Conservation (phyloP, 2,329 filamentous ascomycete genomes). For the Ceratocystis lukuohia region DNA sequence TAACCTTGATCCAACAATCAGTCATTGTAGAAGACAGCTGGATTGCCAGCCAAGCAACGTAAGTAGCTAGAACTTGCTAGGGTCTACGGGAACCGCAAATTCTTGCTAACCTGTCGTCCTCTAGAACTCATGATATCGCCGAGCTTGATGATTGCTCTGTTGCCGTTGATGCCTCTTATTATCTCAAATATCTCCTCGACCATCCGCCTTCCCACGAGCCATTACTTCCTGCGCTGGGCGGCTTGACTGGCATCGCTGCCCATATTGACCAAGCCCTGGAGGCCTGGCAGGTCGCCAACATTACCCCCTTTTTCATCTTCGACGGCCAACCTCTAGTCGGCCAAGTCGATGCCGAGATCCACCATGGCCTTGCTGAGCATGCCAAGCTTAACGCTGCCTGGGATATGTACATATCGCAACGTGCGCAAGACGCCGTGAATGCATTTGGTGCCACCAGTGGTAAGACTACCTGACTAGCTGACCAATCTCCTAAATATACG, state of each 20-base stretch:
- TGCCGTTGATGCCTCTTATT: constrained; percentile 81
- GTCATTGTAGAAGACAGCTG: constrained; percentile 31
- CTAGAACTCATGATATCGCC: constrained; percentile 47
- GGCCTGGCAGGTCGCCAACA: constrained; percentile 52
- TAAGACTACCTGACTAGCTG: constrained; percentile 29
- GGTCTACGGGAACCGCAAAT: too few species aligned
- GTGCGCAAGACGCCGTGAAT: constrained; percentile 66
- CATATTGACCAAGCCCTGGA: constrained; percentile 68
- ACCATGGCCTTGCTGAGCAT: constrained; percentile 51
- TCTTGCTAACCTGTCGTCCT: not conserved
- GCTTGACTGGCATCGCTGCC: constrained; percentile 63
- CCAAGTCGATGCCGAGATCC: constrained; percentile 55
- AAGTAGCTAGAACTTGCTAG: constrained; percentile 19
- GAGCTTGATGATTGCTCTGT: constrained; percentile 62
- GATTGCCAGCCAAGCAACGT: constrained; percentile 30
- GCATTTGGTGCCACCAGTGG: constrained; percentile 71
- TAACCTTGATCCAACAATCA: constrained; percentile 18
- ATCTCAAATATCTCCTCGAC: constrained; percentile 66
- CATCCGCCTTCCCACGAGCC: constrained; percentile 63
- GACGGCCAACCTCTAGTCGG: constrained; percentile 71
- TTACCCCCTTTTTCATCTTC: constrained; percentile 82
- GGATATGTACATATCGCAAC: constrained; percentile 69
- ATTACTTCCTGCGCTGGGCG: constrained; percentile 77
- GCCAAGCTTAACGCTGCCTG: constrained; percentile 67
- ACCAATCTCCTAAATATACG: too few species aligned